Conservation (phyloP, 805 yeast genomes). For the Nakazawaea ambrosiae region DNA sequence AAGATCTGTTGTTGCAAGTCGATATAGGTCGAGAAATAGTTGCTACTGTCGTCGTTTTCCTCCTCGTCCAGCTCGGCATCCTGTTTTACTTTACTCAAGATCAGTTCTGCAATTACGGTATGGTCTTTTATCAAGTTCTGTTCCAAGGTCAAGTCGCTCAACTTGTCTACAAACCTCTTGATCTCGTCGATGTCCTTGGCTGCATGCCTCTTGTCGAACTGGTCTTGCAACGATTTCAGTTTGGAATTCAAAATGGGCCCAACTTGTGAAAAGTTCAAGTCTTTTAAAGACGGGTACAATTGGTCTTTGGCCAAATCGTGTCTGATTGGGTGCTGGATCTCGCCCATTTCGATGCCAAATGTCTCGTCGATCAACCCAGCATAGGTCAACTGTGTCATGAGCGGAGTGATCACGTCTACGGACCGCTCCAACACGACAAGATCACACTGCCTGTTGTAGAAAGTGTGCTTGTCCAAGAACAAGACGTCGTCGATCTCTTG, state of each 20-base stretch:
- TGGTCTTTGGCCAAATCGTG: conserved; percentile 32
- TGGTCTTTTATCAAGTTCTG: conserved; percentile 69
- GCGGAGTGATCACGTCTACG: conserved; percentile 63
- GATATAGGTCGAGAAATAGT: conserved; percentile 37
- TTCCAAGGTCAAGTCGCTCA: conserved; percentile 57
- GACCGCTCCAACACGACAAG: conserved; percentile 74
- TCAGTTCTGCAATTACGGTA: conserved; percentile 63
- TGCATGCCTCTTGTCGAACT: conserved; percentile 53
- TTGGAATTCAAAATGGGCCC: conserved; percentile 64
- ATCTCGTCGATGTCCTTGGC: conserved; percentile 59
- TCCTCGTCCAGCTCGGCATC: conserved; percentile 18
- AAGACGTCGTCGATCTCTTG: conserved; percentile 27
- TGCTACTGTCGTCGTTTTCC: conserved; percentile 14
- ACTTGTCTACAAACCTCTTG: conserved; percentile 60
- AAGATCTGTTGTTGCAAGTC: conserved; percentile 68
- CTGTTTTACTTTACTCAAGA: conserved; percentile 39
- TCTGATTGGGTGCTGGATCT: conserved; percentile 15
- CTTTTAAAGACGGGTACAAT: conserved; percentile 42
- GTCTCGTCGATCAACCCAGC: conserved; percentile 76
- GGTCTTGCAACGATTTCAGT: conserved; percentile 65
- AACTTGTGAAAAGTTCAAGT: conserved; percentile 70
- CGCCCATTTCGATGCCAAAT: conserved; percentile 41
- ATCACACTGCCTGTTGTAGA: conserved; percentile 47
- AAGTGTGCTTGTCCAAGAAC: conserved; percentile 25
- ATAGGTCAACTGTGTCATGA: conserved; percentile 74